Percentiles rank a stretch among this genome's conserved stretches.
Evolutionary conservation across 768 basidiomycete genomes (phyloP).

Genomic region (Lactarius akahatsu): DNA sequence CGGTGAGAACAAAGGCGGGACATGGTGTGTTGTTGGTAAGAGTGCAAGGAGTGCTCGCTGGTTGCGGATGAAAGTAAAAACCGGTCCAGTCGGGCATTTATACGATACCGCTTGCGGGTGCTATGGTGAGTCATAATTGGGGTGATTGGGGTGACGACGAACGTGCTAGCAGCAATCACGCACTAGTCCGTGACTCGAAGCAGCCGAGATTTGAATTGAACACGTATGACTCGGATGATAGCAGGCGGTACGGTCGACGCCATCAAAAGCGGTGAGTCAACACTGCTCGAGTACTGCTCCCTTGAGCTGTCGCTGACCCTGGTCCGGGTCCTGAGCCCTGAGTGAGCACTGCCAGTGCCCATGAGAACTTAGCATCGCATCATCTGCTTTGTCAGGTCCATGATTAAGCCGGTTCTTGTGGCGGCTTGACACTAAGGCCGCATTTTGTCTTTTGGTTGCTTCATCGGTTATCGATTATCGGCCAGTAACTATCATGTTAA

Average conservation of each 20-base stretch:
- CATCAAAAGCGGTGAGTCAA: neutral
- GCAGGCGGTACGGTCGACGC: neutral
- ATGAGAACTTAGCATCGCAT: too few relatives aligned
- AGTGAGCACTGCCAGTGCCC: constrained; percentile 1
- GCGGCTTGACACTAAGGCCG: neutral
- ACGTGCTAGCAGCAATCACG: neutral
- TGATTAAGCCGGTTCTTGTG: too few relatives aligned
- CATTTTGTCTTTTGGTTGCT: neutral
- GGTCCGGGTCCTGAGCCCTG: neutral
- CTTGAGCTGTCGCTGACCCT: neutral
- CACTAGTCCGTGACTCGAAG: constrained; percentile 12
- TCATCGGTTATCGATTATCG: neutral
- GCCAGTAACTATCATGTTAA: neutral
- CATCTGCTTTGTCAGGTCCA: too few relatives aligned
- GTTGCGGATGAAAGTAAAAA: neutral
- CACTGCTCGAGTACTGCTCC: too few relatives aligned
- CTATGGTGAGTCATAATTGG: constrained; percentile 15
- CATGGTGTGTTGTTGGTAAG: constrained; percentile 12
- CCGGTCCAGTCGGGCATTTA: constrained; percentile 7
- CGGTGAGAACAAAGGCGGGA: constrained; percentile 5
- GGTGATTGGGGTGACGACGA: neutral
- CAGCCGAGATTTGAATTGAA: constrained; percentile 9
- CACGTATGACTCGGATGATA: constrained; percentile 1
- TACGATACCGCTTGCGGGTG: neutral
- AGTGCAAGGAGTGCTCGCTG: neutral